These are phyloP conservation scores for Sugiyamaella boreocaroliniensis DNA, from an alignment of 805 yeast species.

Conservation along the genomic window DNA sequence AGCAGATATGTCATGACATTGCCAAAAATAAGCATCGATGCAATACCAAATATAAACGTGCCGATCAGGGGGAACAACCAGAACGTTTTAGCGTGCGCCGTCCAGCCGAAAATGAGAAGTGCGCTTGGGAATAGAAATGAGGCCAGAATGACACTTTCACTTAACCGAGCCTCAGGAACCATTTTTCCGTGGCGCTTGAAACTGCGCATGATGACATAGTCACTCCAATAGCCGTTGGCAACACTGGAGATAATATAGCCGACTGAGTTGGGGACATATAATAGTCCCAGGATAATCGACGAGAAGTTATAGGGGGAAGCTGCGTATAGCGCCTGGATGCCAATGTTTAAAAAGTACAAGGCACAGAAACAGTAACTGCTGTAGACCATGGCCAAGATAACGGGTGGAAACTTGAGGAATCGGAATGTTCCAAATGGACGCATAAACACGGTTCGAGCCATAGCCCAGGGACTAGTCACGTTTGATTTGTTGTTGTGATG, in stretches of 20 bases:
- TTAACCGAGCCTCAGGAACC: constrained; percentile 72
- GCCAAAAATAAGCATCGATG: constrained; percentile 78
- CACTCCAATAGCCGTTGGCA: constrained; percentile 79
- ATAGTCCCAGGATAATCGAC: constrained; percentile 59
- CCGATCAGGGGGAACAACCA: constrained; percentile 83
- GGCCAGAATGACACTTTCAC: constrained; percentile 65
- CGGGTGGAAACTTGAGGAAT: constrained; percentile 68
- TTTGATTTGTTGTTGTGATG: background rate
- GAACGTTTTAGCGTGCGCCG: constrained; percentile 53
- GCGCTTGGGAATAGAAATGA: constrained; percentile 57
- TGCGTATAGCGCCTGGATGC: constrained; percentile 58
- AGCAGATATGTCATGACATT: constrained; percentile 74
- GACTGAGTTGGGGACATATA: constrained; percentile 78
- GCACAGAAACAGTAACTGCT: constrained; percentile 68
- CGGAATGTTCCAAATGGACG: constrained; percentile 55
- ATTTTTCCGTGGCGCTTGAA: constrained; percentile 53
- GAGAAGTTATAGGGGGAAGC: constrained; percentile 63
- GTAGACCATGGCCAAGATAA: constrained; percentile 54
- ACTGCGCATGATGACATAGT: constrained; percentile 48
- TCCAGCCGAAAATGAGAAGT: constrained; percentile 76
- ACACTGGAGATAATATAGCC: constrained; percentile 69
- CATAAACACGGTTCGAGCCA: constrained; percentile 25
- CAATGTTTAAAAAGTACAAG: constrained; percentile 67
- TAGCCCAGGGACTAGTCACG: background rate
- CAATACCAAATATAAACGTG: constrained; percentile 73